Percentiles rank a stretch among this genome's conserved stretches.
Conservation (phyloP, 1,139 yeast genomes). For the Blastobotrys illinoisensis region DNA sequence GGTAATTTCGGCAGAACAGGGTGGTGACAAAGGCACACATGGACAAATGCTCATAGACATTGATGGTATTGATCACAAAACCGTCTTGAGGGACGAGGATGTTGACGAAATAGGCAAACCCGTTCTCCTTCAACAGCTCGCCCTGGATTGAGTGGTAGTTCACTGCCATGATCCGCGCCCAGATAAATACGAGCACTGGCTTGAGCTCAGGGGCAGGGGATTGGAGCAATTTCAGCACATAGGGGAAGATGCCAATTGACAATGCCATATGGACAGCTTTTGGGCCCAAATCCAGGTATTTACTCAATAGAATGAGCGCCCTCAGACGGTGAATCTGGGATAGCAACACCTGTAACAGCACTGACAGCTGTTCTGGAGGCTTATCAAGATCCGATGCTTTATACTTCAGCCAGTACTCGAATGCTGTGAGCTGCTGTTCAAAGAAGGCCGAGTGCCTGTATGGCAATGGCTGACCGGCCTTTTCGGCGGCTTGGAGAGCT, state of each 20-base stretch:
- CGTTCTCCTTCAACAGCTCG: conserved; percentile 86
- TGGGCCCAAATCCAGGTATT: conserved; percentile 89
- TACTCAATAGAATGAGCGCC: conserved; percentile 76
- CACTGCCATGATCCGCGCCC: conserved; percentile 98
- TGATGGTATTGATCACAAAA: conserved; percentile 33
- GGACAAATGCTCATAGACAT: conserved; percentile 73
- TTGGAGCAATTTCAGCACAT: conserved; percentile 81
- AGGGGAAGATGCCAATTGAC: conserved; percentile 94
- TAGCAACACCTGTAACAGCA: conserved; percentile 82
- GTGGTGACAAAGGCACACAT: conserved; percentile 91
- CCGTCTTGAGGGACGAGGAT: conserved; percentile 52
- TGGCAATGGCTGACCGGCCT: conserved; percentile 34
- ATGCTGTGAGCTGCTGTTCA: conserved; percentile 93
- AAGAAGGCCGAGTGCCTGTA: conserved; percentile 91
- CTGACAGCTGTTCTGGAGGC: conserved; percentile 94
- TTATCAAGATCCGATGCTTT: conserved; percentile 65
- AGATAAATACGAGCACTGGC: conserved; percentile 89
- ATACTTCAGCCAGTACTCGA: conserved; percentile 91
- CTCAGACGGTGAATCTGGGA: conserved; percentile 92
- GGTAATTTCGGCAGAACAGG: conserved; percentile 73
- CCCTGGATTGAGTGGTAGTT: conserved; percentile 87
- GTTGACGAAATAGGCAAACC: conserved; percentile 79
- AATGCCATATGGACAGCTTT: conserved; percentile 94
- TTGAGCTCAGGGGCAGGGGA: conserved; percentile 94
- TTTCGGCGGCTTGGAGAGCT: conserved; percentile 32